These are phyloP conservation scores for Parasitella parasitica DNA, from an alignment of 371 early-diverging fungal species.

Conservation along the genomic window DNA sequence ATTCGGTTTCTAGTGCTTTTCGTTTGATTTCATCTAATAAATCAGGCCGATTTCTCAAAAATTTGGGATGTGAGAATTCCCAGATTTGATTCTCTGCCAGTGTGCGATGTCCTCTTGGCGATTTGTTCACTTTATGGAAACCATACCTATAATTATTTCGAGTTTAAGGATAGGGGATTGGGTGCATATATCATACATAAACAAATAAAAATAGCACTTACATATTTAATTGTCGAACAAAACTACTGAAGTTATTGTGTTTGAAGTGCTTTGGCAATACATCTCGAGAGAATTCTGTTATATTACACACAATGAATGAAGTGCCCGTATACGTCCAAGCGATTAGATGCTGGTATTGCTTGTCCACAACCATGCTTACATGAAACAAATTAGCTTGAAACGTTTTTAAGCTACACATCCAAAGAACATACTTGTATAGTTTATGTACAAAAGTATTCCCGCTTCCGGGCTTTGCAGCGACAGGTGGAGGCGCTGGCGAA, in stretches of 20 bases:
- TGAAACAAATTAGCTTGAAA: background rate
- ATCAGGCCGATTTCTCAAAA: slow-evolving; percentile 56
- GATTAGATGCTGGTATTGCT: slow-evolving; percentile 72
- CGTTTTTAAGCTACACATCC: background rate
- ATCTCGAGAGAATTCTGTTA: slow-evolving; percentile 83
- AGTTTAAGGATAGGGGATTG: background rate
- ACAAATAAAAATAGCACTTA: slow-evolving; percentile 51
- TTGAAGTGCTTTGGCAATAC: slow-evolving; percentile 82
- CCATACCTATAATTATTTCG: slow-evolving; percentile 53
- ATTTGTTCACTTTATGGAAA: slow-evolving; percentile 72
- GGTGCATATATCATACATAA: background rate
- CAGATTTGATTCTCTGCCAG: slow-evolving; percentile 73
- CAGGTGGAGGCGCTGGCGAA: slow-evolving; percentile 2
- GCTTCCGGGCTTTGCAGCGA: slow-evolving; percentile 9
- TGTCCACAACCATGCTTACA: slow-evolving; percentile 20
- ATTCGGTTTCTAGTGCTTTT: slow-evolving; percentile 74
- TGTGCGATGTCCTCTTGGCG: slow-evolving; percentile 72
- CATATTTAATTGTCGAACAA: slow-evolving; percentile 90
- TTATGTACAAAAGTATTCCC: slow-evolving; percentile 40
- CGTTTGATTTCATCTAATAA: slow-evolving; percentile 57
- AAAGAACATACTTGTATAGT: slow-evolving; percentile 36
- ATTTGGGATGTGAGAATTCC: slow-evolving; percentile 63
- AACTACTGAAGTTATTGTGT: slow-evolving; percentile 83
- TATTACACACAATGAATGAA: slow-evolving; percentile 90
- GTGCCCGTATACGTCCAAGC: slow-evolving; percentile 83